Evolutionary conservation across 1,139 yeast genomes (phyloP).

Genomic region (Candida tetrigidarum): DNA sequence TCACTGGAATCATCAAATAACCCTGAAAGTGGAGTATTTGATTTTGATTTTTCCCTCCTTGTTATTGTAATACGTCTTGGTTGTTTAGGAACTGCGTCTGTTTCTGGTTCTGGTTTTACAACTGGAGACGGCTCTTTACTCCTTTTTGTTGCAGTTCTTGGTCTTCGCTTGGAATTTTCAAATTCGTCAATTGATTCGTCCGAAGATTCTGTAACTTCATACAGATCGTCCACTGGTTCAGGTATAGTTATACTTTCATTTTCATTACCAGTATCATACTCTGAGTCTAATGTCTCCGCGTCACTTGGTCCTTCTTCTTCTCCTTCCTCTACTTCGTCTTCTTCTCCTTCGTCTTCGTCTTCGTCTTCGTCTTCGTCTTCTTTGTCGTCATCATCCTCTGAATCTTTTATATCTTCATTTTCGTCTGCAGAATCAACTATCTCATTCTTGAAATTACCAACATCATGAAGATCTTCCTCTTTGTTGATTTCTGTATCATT

Average conservation of each 20-base stretch:
- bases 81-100: no score
- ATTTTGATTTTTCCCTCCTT: conserved; percentile 1
- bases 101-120: neutral
- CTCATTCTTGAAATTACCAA: no score
- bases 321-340: neutral
- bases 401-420: neutral
- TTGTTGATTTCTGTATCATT: neutral
- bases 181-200: conserved; percentile 1
- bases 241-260: neutral
- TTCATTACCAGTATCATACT: neutral
- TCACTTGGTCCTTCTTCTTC: neutral
- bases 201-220: conserved; percentile 2
- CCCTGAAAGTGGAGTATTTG: conserved; percentile 3
- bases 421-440: no score
- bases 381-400: conserved; percentile 3
- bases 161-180: neutral
- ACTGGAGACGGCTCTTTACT: conserved; percentile 3
- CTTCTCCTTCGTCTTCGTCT: conserved; percentile 1
- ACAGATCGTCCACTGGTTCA: conserved; percentile 8
- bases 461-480: neutral
- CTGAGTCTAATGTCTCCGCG: neutral
- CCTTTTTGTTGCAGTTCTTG: neutral
- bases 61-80: conserved; percentile 11
- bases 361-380: neutral
- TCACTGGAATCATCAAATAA: conserved; percentile 14